Evolutionary conservation across 257 asterid species (phyloP).

Genomic region (Apocynum venetum): DNA sequence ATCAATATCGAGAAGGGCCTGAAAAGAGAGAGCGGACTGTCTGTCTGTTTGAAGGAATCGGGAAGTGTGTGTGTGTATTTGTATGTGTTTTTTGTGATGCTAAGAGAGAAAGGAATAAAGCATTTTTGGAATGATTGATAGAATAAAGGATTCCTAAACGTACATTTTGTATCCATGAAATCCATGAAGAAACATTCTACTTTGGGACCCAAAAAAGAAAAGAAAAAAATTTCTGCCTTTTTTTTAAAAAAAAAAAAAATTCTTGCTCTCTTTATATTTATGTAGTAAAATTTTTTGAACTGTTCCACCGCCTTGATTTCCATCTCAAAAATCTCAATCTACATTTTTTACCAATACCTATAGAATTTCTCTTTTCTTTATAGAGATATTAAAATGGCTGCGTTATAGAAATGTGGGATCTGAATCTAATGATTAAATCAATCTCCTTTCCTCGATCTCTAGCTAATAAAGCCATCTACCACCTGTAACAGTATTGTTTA

Average conservation of each 20-base stretch:
- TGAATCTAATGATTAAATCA: constrained; percentile 1
- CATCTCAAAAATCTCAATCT: background rate
- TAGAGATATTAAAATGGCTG: background rate
- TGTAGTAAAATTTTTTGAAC: background rate
- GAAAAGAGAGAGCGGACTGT: constrained; percentile 49
- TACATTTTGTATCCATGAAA: constrained; percentile 36
- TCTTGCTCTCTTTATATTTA: background rate
- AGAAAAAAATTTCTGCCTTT: background rate
- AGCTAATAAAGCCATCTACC: background rate
- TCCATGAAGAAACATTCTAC: constrained; percentile 30
- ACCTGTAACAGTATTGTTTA: background rate
- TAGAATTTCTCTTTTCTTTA: background rate
- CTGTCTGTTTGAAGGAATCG: constrained; percentile 78
- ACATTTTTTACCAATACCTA: background rate
- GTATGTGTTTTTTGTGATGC: constrained; percentile 11
- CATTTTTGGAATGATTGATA: constrained; percentile 45
- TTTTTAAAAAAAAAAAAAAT: too few relatives aligned
- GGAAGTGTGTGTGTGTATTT: constrained; percentile 41
- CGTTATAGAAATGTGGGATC: constrained; percentile 1
- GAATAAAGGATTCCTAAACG: constrained; percentile 50
- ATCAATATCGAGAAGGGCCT: constrained; percentile 27
- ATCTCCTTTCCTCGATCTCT: background rate
- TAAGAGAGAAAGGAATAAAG: constrained; percentile 60
- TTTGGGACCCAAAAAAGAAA: constrained; percentile 7
- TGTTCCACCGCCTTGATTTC: background rate